These are phyloP conservation scores for Pythium aristosporum DNA, from an alignment of 352 stramenopile genomes.

Conservation along the genomic window DNA sequence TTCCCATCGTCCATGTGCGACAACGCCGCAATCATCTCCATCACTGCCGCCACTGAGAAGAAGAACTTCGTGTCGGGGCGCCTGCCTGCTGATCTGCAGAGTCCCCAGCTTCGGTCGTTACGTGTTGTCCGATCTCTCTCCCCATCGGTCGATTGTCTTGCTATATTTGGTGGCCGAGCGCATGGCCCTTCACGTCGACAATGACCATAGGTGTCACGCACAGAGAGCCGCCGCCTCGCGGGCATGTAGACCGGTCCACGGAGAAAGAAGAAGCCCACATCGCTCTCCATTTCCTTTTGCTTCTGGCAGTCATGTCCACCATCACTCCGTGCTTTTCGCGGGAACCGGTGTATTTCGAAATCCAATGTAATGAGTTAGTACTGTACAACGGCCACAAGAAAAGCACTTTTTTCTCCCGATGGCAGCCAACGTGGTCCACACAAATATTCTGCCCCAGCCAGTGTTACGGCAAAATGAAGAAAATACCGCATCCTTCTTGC, in stretches of 20 bases:
- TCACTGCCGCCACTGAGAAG: too few species aligned
- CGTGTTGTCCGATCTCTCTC: background rate
- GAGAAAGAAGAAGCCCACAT: background rate
- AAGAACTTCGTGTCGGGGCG: too few species aligned
- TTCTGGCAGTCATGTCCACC: background rate
- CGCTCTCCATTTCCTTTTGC: background rate
- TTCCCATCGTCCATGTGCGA: conserved; percentile 24
- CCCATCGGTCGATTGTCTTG: background rate
- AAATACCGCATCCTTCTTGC: background rate
- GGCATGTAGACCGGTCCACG: background rate
- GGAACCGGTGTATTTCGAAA: conserved; percentile 5
- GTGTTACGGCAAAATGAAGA: too few species aligned
- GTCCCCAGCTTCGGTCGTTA: conserved; percentile 7
- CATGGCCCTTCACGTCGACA: background rate
- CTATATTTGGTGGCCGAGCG: conserved; percentile 9
- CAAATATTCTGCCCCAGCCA: background rate
- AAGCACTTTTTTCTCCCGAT: background rate
- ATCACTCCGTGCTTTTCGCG: conserved; percentile 8
- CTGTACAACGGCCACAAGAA: background rate
- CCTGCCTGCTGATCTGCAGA: background rate
- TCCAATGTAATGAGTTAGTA: conserved; percentile 10
- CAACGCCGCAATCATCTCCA: too few species aligned
- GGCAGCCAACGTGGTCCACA: background rate
- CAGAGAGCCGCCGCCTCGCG: background rate
- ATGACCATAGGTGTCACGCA: background rate